Evolutionary conservation across 768 basidiomycete genomes (phyloP), one percentile per base, ranked within the genome.

Genomic region (Sarcodon aspratus): DNA sequence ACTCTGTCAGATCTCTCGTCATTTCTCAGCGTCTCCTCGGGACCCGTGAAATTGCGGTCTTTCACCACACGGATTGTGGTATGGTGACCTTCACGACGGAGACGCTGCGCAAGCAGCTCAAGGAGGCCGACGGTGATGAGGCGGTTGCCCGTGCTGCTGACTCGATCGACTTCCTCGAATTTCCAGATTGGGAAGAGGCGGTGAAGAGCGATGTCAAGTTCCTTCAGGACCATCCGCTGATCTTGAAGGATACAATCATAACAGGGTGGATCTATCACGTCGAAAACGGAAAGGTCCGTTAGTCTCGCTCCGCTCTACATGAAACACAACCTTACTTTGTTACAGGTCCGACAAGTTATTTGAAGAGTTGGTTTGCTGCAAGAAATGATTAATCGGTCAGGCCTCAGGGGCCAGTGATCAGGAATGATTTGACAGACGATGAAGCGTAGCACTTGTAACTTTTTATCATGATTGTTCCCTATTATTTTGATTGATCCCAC

Each of bases 21-120:
- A 76, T 86, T 57, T 85, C 83, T 32, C 82, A 87, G 57, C 78
- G 81, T 36, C 72, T 85, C 12, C 71, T 85, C 12, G 82, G 80
- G 10, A 87, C 84, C 9, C 69, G 70, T 12, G 80, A 84, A 63
- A 74, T 85, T 46, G 74, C 79, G 4, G 65, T 87, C 45, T 74
- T 83, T 61, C 81, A 80, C 59, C 85, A 87, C 61, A 82, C 79
- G 1, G 79, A 72, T 44, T 85, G 84, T 57, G 84, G 84, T 43
- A 85, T 86, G 82, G 65, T 80, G 44, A 76, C 74, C 0, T 84
- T 85, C 66, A 70, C 65, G 6, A 71, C 71, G 27, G 62, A 69
- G 0, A 60, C 74, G 47, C 64, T 84, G 21, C 75, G 73, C 46
- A 56, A 62, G 13, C 63, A 75, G 45, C 69, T 84, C 54, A 76